phyloP scores from a whole-genome alignment of 306 rosid genomes.

The Lagenaria siceraria region DNA sequence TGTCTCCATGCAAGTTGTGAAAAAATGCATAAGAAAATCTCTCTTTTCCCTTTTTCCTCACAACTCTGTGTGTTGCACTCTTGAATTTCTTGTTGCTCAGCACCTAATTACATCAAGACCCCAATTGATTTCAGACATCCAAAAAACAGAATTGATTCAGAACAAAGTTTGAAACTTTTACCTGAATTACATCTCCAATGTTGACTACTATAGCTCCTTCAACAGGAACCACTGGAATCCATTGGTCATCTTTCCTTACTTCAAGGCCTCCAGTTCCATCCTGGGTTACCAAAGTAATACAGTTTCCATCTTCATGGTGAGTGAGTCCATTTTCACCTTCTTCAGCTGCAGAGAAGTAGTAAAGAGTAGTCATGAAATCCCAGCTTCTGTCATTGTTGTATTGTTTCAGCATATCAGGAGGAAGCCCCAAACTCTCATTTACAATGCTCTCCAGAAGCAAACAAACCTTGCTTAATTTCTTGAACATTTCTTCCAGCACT shows the following conservation, averaged over 20 bases:
- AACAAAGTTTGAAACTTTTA: too few species aligned
- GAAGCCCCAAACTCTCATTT: slow-evolving; percentile 36
- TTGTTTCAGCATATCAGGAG: slow-evolving; percentile 26
- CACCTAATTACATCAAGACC: slow-evolving; percentile 15
- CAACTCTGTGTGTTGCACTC: slow-evolving; percentile 40
- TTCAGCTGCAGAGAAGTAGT: slow-evolving; percentile 27
- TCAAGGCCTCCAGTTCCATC: slow-evolving; percentile 42
- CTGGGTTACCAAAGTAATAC: slow-evolving; percentile 27
- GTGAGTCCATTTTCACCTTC: slow-evolving; percentile 20
- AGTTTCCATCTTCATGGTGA: slow-evolving; percentile 36
- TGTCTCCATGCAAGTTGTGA: slow-evolving; percentile 29
- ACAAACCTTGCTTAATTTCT: slow-evolving; percentile 15
- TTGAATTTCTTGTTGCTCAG: slow-evolving; percentile 36
- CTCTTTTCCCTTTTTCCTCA: slow-evolving; percentile 20
- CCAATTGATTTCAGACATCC: background rate
- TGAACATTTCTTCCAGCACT: slow-evolving; percentile 31
- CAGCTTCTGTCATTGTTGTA: slow-evolving; percentile 35
- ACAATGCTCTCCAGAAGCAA: slow-evolving; percentile 28
- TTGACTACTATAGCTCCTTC: slow-evolving; percentile 39
- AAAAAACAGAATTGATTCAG: background rate
- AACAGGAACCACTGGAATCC: slow-evolving; percentile 31
- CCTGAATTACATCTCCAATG: slow-evolving; percentile 39
- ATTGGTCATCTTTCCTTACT: slow-evolving; percentile 22
- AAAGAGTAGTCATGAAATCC: slow-evolving; percentile 27
- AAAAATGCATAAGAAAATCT: slow-evolving; percentile 33